Conservation (phyloP, 2,329 filamentous ascomycete species). For the Diaporthe vexans region DNA sequence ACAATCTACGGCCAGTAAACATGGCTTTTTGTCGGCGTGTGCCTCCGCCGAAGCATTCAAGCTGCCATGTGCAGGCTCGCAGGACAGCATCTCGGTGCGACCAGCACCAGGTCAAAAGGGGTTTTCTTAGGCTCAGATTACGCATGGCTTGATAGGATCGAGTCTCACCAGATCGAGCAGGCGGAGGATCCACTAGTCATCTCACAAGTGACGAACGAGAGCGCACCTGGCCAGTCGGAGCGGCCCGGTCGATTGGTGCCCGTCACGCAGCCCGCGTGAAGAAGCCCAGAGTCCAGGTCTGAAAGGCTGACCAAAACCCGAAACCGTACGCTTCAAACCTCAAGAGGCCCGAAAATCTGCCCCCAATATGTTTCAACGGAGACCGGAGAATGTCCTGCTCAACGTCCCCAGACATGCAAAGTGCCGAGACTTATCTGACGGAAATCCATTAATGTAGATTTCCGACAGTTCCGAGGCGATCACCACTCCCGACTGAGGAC, state of each 20-base stretch:
- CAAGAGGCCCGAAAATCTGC: conserved; percentile 10
- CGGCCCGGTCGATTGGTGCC: conserved; percentile 27
- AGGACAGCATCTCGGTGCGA: conserved; percentile 41
- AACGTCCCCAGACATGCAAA: conserved; percentile 13
- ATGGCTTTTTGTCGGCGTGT: conserved; percentile 21
- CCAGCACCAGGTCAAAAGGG: conserved; percentile 36
- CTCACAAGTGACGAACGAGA: conserved; percentile 1
- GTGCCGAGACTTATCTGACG: conserved; percentile 15
- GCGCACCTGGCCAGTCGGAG: conserved; percentile 34
- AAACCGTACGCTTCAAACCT: conserved; percentile 18
- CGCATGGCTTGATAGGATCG: conserved; percentile 40
- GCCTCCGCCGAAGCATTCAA: conserved; percentile 10
- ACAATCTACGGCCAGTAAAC: conserved; percentile 22
- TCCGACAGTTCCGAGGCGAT: conserved; percentile 19
- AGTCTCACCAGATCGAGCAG: conserved; percentile 41
- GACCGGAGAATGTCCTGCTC: conserved; percentile 13
- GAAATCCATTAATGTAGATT: not conserved
- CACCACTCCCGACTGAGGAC: conserved; percentile 8
- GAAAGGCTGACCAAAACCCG: conserved; percentile 20
- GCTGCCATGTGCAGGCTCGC: conserved; percentile 19
- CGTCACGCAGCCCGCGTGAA: not conserved
- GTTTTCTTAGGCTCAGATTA: conserved; percentile 41
- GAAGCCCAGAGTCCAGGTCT: not conserved
- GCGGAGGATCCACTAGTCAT: conserved; percentile 19
- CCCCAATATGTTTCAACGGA: conserved; percentile 22